Evolutionary conservation across 2,329 filamentous ascomycete species (phyloP), one percentile per base, ranked within the genome.

Genomic region (Didymella lethalis): DNA sequence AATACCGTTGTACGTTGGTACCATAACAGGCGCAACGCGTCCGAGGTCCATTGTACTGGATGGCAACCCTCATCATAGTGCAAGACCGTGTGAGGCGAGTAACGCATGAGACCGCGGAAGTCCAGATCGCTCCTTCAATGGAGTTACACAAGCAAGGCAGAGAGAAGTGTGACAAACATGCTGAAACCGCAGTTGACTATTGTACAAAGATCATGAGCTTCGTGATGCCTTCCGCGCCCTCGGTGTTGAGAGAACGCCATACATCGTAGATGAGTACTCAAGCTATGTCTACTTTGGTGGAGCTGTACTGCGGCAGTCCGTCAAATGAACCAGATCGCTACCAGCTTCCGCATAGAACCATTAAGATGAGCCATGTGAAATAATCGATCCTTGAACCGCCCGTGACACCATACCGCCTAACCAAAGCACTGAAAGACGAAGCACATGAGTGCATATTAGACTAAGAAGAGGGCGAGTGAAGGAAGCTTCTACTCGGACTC

Each of bases 141-240:
- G 20, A 41, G 32, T 54, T 34, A 53, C 34, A 31, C 18, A 43
- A 20, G 26, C 16, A 41, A 8, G 20, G 31, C 29, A 34, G n/a
- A 43, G n/a, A 40, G 36, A 25, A 26, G 47, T 23, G 49, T 63
- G 70, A 64, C 60, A 66, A 65, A 65, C 20, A 55, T 69, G 70
- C 66, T 69, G 67, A 73, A 75, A 73, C 69, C 67, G 69, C 69
- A 72, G 66, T 70, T 66, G 65, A 72, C 71, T 76, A 76, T 70
- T 76, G 63, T 76, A 77, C 74, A 74, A 59, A 53, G 70, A 64
- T 73, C 73, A 73, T 76, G 66, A 71, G 69, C 68, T 66, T 74
- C 72, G 68, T 75, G 73, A 72, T 75, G 70, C 67, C 66, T 68
- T 64, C 59, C 53, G 61, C 67, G 69, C 67, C 65, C 49, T 61